Base-by-base conservation (phyloP, 257 asterid species). In the Solanum bulbocastanum region DNA sequence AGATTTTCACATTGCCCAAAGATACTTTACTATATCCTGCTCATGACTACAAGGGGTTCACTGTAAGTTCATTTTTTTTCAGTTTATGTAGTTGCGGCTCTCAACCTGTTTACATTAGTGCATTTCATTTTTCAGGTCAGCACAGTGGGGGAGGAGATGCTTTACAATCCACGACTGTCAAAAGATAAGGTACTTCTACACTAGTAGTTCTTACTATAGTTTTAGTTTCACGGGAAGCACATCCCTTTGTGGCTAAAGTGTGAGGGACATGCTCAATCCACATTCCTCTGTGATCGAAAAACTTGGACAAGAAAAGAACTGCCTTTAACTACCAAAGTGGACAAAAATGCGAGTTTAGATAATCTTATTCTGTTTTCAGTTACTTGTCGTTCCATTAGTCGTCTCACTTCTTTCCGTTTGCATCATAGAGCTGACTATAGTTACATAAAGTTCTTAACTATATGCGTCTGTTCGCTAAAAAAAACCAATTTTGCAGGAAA, bases 21-120 rank as follows among this genome's bases (percentile, higher is more conserved):
- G 98, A 97, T 87, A 96, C 99, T 32, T 89, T 92, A 23, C 42
- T 97, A 60, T 97, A 95, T 88, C 99, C 99, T 83, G 99, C 99
- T 90, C 99, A 97, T 85, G 99, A 97, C 93, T 97, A 97, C 93
- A 97, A 91, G 91, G 99, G 99, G 8, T 96, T 96, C 92, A 90
- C 98, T 30, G 99, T 97, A 91, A 93, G 98, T 23, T 9, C 4
- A 32, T 10, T 18, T 82, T 40, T 18, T 58, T 42, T 25, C 39
- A 79, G 30, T 36, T 23, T 6, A 32, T 40, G 30, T 2, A 30
- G 75, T 69, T 69, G 32, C 12, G 7, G 1, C 5, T 15, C 37
- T 30, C 25, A 56, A 6, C 14, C 13, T 84, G 87, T 86, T 82
- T 46, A 81, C 42, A 10, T 10, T 82, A 0, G 42, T 30, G 49